Evolutionary conservation across 2,329 filamentous ascomycete species (phyloP), one percentile per base, ranked within the genome.

Genomic region (Lecanoromycetidae sp.): DNA sequence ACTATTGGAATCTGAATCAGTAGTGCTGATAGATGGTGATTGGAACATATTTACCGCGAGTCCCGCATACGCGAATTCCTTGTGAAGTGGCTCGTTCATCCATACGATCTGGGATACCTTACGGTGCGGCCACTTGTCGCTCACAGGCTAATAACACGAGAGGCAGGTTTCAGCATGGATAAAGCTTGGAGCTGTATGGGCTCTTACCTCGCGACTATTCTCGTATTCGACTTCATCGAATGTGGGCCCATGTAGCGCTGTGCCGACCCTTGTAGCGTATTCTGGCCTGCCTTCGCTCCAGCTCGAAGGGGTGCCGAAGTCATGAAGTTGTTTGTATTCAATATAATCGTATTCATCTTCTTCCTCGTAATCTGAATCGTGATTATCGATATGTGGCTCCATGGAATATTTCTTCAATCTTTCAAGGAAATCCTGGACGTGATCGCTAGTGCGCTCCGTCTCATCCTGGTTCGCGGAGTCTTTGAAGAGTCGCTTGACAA

Each of bases 21-120:
- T 17, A 10, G 19, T 12, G 33, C 33, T 10, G 33, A 19, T 35
- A 7, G 20, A 19, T 10, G 3, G 33, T 15, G 5, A 19, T 35
- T 10, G 17, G 6, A 5, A 6, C 3, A 10, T 22, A 36, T n/a
- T n/a, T n/a, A n/a, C 34, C 34, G 17, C 17, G 12, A 36, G n/a
- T 2, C 34, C 34, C 7, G 32, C 27, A 10, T 33, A 10, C 1
- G 45, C 45, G 17, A 34, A 34, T 1, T 48, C 45, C 13, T 34
- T 19, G 22, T 41, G 29, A 10, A 7, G n/a, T 12, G 25, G 27
- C 19, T 27, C 15, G 19, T 42, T 42, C 13, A 48, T 6, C 45
- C 45, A 48, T 25, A 34, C 15, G 38, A 48, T 48, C 15, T 22
- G 34, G 3, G 34, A 22, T 3, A 36, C 34, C 8, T 36, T 36